Base-by-base conservation (phyloP, 768 basidiomycete genomes). In the Amanita rimosa region DNA sequence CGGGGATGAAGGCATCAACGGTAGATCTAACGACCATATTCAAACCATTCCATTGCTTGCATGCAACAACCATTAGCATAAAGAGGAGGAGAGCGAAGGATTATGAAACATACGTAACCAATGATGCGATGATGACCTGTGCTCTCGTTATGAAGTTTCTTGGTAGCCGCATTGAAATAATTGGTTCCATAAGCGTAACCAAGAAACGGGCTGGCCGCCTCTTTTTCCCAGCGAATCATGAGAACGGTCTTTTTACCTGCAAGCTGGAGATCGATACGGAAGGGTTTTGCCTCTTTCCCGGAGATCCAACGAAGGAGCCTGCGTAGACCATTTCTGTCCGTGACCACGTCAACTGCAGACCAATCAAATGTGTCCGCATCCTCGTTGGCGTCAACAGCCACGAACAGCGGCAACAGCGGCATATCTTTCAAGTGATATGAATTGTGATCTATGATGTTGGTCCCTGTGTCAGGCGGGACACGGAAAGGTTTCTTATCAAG, bases 301-400 rank as follows among this genome's bases (percentile, higher is more conserved):
- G 58, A 55, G 16, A 56, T 55, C 72, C 70, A 75, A 2, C 74
- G 69, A 40, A 76, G 44, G 44, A 79, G 61, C 59, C 78, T 79
- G 29, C 78, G 74, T 3, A 79, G 59, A 5, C 65, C 65, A 51
- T 78, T 80, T 21, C 78, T 65, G 51, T 79, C 78, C 1, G 75
- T 72, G 54, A 80, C 55, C 43, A 74, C 59, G 44, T 79, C 70
- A 5, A 76, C 58, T 3, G 54, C 35, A 37, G 62, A 58, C 65
- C 70, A 72, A 46, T 67, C 63, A 24, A 68, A 60, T 9, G 45
- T 46, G 48, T 54, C 38, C 29, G 44, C 11, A 29, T 49, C 48
- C 21, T 49, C 39, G 31, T 51, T 44, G 43, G 61, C 59, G 53
- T 76, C 71, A 9, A 72, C 67, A 22, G 79, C 74, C 22, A 60